Base-by-base conservation (phyloP, 306 rosid genomes). In the Adenanthera pavonina region DNA sequence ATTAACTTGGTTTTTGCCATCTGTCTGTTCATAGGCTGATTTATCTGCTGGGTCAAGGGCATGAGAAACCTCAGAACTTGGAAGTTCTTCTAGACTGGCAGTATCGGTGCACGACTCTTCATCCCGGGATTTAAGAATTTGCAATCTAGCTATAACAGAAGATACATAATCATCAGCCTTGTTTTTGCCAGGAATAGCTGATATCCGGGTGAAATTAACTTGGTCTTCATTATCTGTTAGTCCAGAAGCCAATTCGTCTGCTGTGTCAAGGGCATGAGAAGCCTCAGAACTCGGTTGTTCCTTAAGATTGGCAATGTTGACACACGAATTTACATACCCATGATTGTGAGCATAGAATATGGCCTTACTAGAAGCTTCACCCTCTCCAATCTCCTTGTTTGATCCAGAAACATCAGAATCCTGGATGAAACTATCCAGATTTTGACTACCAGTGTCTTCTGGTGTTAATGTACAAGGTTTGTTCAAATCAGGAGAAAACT, bases 81-180 rank as follows among this genome's bases (percentile, higher is more conserved):
- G 89, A 66, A 76, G 78, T 57, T 75, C 84, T 64, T 80, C 88
- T 25, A 30, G 48, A 76, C 62, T 33, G 70, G 33, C 30, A 75
- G 77, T 8, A 69, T 47, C 16, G 19, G 12, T 6, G 44, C 72
- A 57, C 33, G 72, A 78, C 78, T 75, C 69, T 75, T 86, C 90
- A 49, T 8, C 83, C 54, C 91, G 86, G 68, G 86, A 38, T 82
- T 80, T 82, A 35, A 91, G 84, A 86, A 82, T 80, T 69, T 57
- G 81, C 76, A 89, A 84, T 76, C 98, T 84, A 74, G 89, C 86
- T 91, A 85, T 51, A 75, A 92, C 87, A 35, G 94, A 82, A 74
- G 81, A 77, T 44, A 88, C 94, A 7, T 68, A 77, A 62, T 85
- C 79, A 33, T 81, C 81, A 65, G 77, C 69, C 48, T 46, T 46